These are phyloP conservation scores for Kodamaea neixiangensis DNA, from an alignment of 805 yeast genomes.

Conservation along the genomic window DNA sequence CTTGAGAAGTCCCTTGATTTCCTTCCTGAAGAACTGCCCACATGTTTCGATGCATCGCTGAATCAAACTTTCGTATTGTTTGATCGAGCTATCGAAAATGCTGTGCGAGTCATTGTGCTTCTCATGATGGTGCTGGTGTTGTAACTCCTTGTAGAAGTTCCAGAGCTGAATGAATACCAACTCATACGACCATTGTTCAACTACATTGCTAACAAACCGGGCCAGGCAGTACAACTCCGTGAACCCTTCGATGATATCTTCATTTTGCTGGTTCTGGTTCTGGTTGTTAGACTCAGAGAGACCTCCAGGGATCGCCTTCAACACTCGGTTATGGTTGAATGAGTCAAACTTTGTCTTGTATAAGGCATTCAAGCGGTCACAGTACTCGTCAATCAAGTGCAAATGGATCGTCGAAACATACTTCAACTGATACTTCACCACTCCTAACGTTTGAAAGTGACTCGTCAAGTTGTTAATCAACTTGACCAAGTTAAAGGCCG, in stretches of 20 bases:
- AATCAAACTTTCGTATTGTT: slow-evolving; percentile 24
- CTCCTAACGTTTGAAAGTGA: slow-evolving; percentile 52
- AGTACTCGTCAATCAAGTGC: slow-evolving; percentile 54
- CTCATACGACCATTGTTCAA: slow-evolving; percentile 42
- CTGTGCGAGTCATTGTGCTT: slow-evolving; percentile 21
- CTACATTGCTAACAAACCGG: slow-evolving; percentile 26
- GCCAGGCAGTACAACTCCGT: slow-evolving; percentile 39
- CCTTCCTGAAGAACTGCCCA: slow-evolving; percentile 34
- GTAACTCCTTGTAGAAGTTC: slow-evolving; percentile 29
- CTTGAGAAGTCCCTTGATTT: slow-evolving; percentile 33
- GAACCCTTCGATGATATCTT: slow-evolving; percentile 28
- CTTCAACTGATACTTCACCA: slow-evolving; percentile 53
- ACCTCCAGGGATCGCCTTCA: slow-evolving; percentile 38
- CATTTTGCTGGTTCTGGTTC: background rate
- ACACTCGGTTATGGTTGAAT: slow-evolving; percentile 31
- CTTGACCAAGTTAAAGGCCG: slow-evolving; percentile 58
- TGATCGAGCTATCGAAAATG: slow-evolving; percentile 31
- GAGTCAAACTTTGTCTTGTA: slow-evolving; percentile 45
- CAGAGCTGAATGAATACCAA: slow-evolving; percentile 43
- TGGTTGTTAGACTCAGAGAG: slow-evolving; percentile 27
- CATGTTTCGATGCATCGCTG: slow-evolving; percentile 22
- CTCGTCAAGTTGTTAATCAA: slow-evolving; percentile 57
- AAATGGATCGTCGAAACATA: slow-evolving; percentile 62
- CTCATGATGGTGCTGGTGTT: slow-evolving; percentile 8
- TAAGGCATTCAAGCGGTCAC: slow-evolving; percentile 31